Evolutionary conservation across 78 protist species (phyloP).

Genomic region (Dictyostelium purpureum): DNA sequence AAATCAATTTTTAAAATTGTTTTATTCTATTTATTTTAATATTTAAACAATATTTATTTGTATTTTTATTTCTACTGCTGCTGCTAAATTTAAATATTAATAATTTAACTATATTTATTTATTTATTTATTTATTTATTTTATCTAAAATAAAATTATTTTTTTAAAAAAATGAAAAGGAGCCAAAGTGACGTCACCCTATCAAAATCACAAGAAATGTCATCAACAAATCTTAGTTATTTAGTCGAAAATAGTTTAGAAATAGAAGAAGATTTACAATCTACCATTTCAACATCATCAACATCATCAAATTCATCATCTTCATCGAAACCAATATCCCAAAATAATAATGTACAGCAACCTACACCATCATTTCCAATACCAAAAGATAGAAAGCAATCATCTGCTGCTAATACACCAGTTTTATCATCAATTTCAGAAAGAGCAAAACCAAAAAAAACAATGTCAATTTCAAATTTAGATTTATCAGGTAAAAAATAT

Average conservation of each 20-base stretch:
- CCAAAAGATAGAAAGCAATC: too few species aligned
- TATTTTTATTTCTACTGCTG: too few species aligned
- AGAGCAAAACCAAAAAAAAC: constrained; percentile 16
- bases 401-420: neutral
- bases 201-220: constrained; percentile 27
- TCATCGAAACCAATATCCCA: too few species aligned
- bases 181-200: constrained; percentile 3
- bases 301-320: neutral
- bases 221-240: neutral
- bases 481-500: constrained; percentile 11
- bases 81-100: too few species aligned
- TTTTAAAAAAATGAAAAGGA: constrained; percentile 6
- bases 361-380: neutral
- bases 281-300: neutral
- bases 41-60: too few species aligned
- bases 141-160: neutral
- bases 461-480: neutral
- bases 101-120: too few species aligned
- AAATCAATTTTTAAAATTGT: too few species aligned
- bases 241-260: neutral
- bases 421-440: neutral
- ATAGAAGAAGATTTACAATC: neutral
- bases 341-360: neutral
- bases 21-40: too few species aligned
- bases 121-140: neutral